Conservation (phyloP, 257 asterid genomes). For the Lycium ferocissimum region DNA sequence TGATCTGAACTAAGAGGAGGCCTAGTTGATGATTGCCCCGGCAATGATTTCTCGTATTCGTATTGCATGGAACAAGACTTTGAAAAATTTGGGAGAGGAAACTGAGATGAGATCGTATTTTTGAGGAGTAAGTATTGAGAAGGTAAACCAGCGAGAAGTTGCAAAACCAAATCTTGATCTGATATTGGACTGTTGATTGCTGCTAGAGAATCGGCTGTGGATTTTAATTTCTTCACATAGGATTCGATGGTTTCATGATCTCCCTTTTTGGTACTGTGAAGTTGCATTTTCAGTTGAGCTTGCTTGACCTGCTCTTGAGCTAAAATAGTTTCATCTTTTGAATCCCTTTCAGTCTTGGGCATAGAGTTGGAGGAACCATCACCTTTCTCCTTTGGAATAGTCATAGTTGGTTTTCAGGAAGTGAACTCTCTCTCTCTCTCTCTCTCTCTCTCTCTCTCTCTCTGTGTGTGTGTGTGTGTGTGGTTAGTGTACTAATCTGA, state of each 20-base stretch:
- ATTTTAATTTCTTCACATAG: background rate
- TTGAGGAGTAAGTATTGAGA: background rate
- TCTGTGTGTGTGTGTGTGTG: too few relatives aligned
- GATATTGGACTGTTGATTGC: background rate
- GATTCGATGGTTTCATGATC: background rate
- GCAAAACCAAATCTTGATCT: conserved; percentile 15
- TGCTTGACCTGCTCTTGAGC: too few relatives aligned
- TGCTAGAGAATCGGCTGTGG: background rate
- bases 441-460: too few relatives aligned
- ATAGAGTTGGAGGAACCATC: too few relatives aligned
- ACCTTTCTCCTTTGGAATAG: background rate
- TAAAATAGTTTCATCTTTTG: background rate
- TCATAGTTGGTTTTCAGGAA: too few relatives aligned
- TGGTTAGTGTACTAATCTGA: too few relatives aligned
- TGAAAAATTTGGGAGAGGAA: background rate
- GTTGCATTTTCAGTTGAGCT: background rate
- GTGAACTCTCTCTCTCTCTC: too few relatives aligned
- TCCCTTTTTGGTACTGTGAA: background rate
- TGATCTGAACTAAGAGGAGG: too few relatives aligned
- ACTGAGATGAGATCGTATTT: background rate
- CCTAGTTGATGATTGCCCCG: too few relatives aligned
- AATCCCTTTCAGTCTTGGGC: too few relatives aligned
- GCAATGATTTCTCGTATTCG: background rate
- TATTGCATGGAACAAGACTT: background rate
- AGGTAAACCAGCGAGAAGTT: conserved; percentile 21